These are phyloP conservation scores for Plantago elongata DNA, from an alignment of 257 asterid species.

Conservation along the genomic window DNA sequence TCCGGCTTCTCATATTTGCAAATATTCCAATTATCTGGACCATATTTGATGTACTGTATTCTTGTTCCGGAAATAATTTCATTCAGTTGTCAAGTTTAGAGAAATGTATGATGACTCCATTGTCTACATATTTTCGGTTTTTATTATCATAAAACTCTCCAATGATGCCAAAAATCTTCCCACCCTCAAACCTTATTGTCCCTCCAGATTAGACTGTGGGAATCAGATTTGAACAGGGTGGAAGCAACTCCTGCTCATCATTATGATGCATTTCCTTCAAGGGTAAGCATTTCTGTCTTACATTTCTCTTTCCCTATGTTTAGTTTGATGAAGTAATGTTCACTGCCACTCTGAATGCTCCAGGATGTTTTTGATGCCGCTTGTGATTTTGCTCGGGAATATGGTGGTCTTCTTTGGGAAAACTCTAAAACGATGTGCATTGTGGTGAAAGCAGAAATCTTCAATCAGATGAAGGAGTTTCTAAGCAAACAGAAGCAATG, in stretches of 20 bases:
- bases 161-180: not conserved
- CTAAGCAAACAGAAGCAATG: slow-evolving; percentile 68
- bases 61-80: not conserved
- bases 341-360: not conserved
- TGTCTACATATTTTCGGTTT: not conserved
- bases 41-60: not conserved
- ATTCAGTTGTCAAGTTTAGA: not conserved
- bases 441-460: slow-evolving; percentile 75
- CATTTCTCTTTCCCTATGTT: not conserved
- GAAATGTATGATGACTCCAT: not conserved
- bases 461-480: slow-evolving; percentile 71
- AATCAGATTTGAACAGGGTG: slow-evolving; percentile 88
- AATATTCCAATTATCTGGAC: not conserved
- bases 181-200: not conserved
- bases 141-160: not conserved
- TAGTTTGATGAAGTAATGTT: not conserved
- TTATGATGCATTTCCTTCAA: slow-evolving; percentile 80
- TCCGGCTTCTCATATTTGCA: slow-evolving; percentile 12
- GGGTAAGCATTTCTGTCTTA: slow-evolving; percentile 33
- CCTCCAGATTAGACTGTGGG: slow-evolving; percentile 87
- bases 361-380: slow-evolving; percentile 90
- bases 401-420: slow-evolving; percentile 79
- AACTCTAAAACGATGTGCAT: slow-evolving; percentile 68
- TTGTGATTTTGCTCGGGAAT: slow-evolving; percentile 79
- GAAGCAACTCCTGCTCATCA: slow-evolving; percentile 63